Base-by-base conservation (phyloP, 805 yeast species). In the Yamadazyma laniorum region DNA sequence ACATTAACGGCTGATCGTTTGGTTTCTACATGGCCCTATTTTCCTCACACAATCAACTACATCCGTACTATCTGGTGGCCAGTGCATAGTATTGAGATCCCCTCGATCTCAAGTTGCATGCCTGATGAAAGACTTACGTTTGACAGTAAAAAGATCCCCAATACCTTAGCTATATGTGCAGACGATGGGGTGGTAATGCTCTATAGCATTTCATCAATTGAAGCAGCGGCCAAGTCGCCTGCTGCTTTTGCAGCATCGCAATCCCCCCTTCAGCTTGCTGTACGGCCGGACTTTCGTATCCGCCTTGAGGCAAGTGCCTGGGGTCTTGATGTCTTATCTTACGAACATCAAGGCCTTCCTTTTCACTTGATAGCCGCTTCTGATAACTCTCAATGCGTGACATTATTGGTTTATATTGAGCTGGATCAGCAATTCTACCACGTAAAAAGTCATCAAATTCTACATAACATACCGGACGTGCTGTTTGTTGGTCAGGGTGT, bases 391-490 rank as follows among this genome's bases (percentile, higher is more conserved):
- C 75, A 69, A 37, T 53, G 58, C 5, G 57, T 79, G 2, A 61
- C 73, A 0, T 41, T 76, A 5, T 65, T 75, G 37, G 60, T 63
- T 34, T 59, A 61, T 38, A 56, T 61, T 39, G 36, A 31, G 17
- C 42, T 4, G 29, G 63, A 56, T 34, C 42, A 46, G 3, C 35
- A 48, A 18, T 65, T 64, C 35, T 56, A 55, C 37, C 60, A 53
- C 29, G 55, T 65, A 3, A 60, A 55, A 23, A 57, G 77, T 1
- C 72, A 67, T 27, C 65, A 63, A 29, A 43, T 82, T 13, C 49
- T 66, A 6, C 80, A 78, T 48, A 82, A 82, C 48, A 67, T 82
- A 8, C 70, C 88, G 0, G 76, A 69, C 38, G 72, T 77, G 1
- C 53, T 70, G 17, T 65, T 79, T 33, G 44, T 44, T n/a, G 32